Base-by-base conservation (phyloP, 1,284 basidiomycete species). In the Tilletia horrida region DNA sequence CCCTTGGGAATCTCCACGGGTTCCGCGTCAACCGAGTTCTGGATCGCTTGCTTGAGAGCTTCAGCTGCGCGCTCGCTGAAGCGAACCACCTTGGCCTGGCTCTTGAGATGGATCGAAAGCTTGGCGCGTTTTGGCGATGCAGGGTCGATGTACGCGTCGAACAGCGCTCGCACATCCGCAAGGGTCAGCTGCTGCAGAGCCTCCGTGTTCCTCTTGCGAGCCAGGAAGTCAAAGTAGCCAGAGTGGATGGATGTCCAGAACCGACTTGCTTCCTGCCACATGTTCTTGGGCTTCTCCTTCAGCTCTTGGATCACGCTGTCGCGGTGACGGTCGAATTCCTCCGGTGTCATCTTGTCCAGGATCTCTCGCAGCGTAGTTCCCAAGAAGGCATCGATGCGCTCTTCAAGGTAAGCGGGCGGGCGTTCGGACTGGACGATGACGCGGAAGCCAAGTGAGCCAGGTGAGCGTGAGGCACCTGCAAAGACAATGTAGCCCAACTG, bases 401-500 rank as follows among this genome's bases (percentile, higher is more conserved):
- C 84, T 83, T 98, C 96, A 63, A 98, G 85, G 82, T 91, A 93
- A n/a, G 84, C 85, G 3, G 94, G 88, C 29, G 86, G 85, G 65
- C 89, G 89, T 84, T 97, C 94, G 74, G 90, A 92, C 84, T 99
- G 96, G 35, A 98, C 87, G 8, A 94, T 84, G 65, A 98, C 87
- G n/a, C 91, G 87, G 74, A 96, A 83, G 11, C 93, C 94, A 73
- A 88, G 86, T 66, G 89, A 86, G 44, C 88, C 89, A 2, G 73
- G 64, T 25, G 68, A 64, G 62, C 70, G 70, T 40, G 78, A 72
- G 18, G 72, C 69, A 11, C 74, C 70, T 50, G 73, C 74, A 61
- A 80, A 81, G 13, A 81, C 80, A 0, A 81, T 74, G 81, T 99
- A 98, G 13, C 96, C 96, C 0, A 99, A 86, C 82, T 98, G 96